phyloP scores from a whole-genome alignment of 163 green algal genomes.

The Chlamydomonas reinhardtii region DNA sequence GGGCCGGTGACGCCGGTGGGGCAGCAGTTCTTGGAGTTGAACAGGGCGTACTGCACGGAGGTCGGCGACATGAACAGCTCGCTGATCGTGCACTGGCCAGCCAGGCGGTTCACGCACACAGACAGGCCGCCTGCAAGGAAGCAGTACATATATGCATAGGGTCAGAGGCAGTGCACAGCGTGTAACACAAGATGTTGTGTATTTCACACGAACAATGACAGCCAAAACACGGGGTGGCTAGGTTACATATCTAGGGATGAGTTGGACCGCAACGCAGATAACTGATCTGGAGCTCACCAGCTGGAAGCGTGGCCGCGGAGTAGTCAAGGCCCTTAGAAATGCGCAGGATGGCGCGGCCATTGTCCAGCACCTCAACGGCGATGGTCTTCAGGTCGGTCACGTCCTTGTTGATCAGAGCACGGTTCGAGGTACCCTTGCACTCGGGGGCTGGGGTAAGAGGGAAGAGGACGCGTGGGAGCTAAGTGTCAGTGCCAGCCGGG shows the following conservation, averaged over 20 bases:
- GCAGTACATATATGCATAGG: too few species aligned
- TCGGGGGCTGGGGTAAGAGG: not conserved
- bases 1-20: not conserved
- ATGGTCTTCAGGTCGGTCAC: not conserved
- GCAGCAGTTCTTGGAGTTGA: constrained; percentile 44
- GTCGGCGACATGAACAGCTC: constrained; percentile 1
- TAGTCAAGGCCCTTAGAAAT: constrained; percentile 7
- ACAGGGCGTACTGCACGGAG: constrained; percentile 16
- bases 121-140: not conserved
- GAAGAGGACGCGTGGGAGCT: too few species aligned
- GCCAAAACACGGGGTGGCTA: too few species aligned
- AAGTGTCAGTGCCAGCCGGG: too few species aligned
- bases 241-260: too few species aligned
- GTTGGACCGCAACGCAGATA: too few species aligned
- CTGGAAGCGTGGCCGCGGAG: not conserved
- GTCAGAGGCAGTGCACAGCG: not conserved
- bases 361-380: not conserved
- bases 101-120: constrained; percentile 13
- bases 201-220: too few species aligned
- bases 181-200: not conserved
- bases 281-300: too few species aligned
- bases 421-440: constrained; percentile 1
- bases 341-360: constrained; percentile 7
- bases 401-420: constrained; percentile 8
- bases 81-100: not conserved